Base-by-base conservation (phyloP, 2,329 filamentous ascomycete species). In the Colletotrichum viniferum region DNA sequence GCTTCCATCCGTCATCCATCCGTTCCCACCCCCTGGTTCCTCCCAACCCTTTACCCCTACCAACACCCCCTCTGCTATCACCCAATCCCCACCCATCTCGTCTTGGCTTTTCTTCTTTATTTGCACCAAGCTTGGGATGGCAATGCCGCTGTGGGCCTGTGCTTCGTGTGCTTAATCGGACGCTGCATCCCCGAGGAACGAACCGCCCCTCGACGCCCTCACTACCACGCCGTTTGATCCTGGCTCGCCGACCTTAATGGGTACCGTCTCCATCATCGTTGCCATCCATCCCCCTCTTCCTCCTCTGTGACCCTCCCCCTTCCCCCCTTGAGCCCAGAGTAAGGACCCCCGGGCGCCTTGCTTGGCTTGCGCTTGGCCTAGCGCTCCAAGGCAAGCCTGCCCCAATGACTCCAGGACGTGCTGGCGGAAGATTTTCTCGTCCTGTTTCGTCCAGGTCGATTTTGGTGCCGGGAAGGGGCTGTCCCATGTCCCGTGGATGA, bases 101-200 rank as follows among this genome's bases (percentile, higher is more conserved):
- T 76, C 72, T 78, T 71, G 55, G 73, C 71, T 72, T 73, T 74
- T 71, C 56, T 76, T 72, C 72, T 71, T 78, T 66, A 66, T 71
- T 76, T 74, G 69, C 55, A 26, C 71, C 61, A 24, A 71, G 76
- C 74, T 78, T 79, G 77, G 77, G 79, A 81, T 77, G 80, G 76
- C 75, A 77, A 76, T 70, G 71, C 74, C 64, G 64, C 43, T n/a
- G 43, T 58, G 69, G 73, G 69, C 71, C 77, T 69, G 74, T 76
- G 78, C 79, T 79, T 73, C 56, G 69, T 26, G 69, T 75, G 77
- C 73, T 77, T 74, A 71, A 76, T 76, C 74, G 74, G 74, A 76
- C 74, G 64, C 74, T 73, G 56, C 36, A 24, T 75, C 73, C 73
- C 73, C 63, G 73, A 73, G 69, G 56, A 34, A 68, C 69, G 63